phyloP scores from a whole-genome alignment of 164 flowering plant genomes.

The Dillenia suffruticosa region DNA sequence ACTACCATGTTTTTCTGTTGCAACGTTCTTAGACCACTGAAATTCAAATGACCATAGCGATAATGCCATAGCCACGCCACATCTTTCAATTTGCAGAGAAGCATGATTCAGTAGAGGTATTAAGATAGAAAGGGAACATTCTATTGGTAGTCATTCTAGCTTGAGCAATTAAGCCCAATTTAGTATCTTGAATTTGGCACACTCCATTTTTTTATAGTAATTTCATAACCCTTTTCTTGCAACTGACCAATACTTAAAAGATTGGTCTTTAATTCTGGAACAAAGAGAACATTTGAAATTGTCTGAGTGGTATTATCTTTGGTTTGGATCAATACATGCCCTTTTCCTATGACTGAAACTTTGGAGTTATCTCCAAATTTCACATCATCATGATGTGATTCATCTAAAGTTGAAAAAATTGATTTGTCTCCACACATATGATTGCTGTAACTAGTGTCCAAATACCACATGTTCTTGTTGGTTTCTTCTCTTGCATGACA shows the following conservation, averaged over 20 bases:
- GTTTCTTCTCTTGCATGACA: neutral
- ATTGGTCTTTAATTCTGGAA: constrained; percentile 4
- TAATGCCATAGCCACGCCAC: constrained; percentile 3
- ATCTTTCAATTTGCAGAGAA: constrained; percentile 6
- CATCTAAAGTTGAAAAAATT: constrained; percentile 11
- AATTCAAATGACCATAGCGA: constrained; percentile 6
- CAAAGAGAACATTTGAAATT: constrained; percentile 11
- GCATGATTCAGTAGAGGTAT: neutral
- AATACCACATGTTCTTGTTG: constrained; percentile 5
- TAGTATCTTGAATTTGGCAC: constrained; percentile 2
- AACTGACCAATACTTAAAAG: neutral
- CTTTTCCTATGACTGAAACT: constrained; percentile 6
- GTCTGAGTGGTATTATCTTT: constrained; percentile 11
- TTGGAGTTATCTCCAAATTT: constrained; percentile 3
- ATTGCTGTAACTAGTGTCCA: constrained; percentile 9
- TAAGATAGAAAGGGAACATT: constrained; percentile 9
- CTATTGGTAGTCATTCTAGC: constrained; percentile 6
- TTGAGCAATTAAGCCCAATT: constrained; percentile 2
- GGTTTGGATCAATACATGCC: constrained; percentile 10
- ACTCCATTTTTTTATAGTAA: constrained; percentile 2
- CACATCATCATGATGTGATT: constrained; percentile 3
- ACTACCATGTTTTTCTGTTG: constrained; percentile 1
- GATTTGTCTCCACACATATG: constrained; percentile 17
- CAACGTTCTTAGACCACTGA: constrained; percentile 1
- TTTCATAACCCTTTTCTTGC: constrained; percentile 2